Evolutionary conservation across 1,139 yeast genomes (phyloP), one percentile per base, ranked within the genome.

Genomic region (Candida albicans): DNA sequence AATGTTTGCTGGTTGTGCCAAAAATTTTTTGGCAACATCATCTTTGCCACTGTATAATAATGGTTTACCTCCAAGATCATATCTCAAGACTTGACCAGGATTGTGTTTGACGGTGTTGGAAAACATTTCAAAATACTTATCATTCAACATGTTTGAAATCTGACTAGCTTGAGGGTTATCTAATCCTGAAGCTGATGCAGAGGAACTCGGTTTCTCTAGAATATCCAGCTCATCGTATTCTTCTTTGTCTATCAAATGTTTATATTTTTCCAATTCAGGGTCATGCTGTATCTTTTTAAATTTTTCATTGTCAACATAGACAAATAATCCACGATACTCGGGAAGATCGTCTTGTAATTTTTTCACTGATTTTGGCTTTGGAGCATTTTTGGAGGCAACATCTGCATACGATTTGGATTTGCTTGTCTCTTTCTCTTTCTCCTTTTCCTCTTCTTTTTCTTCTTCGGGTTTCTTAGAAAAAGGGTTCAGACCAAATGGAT

Each of bases 21-120:
- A 50, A 41, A 79, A 73, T 40, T 70, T 64, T 37, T 73, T 71
- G 32, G 77, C 76, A 2, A 81, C 67, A 1, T 68, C 73, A 48
- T 84, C 90, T 43, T 74, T 75, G 1, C 87, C 81, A 31, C 85
- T 78, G 62, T 87, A 90, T 24, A 87, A 65, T 30, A 91, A 66
- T 5, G 97, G 96, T 37, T 68, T 67, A 1, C 95, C 95, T 24
- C 82, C 82, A 38, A 83, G 57, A 42, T 89, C 88, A 62, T 91
- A 91, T 45, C 99, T 76, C 37, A 93, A 72, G 2, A 93, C 87
- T 64, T 93, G 99, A 1, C 77, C 74, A 4, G 97, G 93, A 58
- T 93, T 93, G 57, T 85, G 86, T 12, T 83, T 83, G 9, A 87
- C 85, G 3, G 81, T 71, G 41, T 79, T 82, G 28, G 88, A 78